A percentile compares a stretch with the other conserved stretches of the same genome.
Conservation (phyloP, 2,329 filamentous ascomycete genomes). For the Stemphylium vesicarium region DNA sequence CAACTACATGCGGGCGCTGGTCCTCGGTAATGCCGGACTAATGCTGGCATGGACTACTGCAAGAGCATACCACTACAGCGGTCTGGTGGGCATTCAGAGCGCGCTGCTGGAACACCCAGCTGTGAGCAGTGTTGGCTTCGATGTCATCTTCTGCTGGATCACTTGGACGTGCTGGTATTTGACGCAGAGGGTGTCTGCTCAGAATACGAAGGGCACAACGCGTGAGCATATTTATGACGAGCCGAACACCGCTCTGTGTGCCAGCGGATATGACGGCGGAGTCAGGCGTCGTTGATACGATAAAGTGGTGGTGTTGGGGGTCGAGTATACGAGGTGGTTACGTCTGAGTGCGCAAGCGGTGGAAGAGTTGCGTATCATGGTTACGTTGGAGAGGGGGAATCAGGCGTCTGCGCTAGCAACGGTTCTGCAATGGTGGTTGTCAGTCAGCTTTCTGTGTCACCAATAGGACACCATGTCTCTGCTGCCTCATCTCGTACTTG, state of each 20-base stretch:
- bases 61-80: slow-evolving; percentile 26
- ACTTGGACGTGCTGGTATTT: slow-evolving; percentile 42
- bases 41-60: slow-evolving; percentile 18
- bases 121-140: slow-evolving; percentile 44
- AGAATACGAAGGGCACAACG: not conserved
- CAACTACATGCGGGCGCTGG: slow-evolving; percentile 30
- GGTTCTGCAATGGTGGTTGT: not conserved
- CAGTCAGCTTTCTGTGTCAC: not conserved
- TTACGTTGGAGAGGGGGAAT: not conserved
- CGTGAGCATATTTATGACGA: slow-evolving; percentile 3
- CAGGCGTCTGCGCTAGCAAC: not conserved
- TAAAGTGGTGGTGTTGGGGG: not conserved
- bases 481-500: not conserved
- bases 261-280: slow-evolving; percentile 12
- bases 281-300: slow-evolving; percentile 24
- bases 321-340: not conserved
- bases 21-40: slow-evolving; percentile 23
- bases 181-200: slow-evolving; percentile 15
- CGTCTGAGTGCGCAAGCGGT: not conserved
- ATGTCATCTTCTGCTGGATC: slow-evolving; percentile 48
- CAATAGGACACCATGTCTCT: not conserved
- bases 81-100: slow-evolving; percentile 23
- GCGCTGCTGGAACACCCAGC: slow-evolving; percentile 44
- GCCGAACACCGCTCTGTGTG: slow-evolving; percentile 10
- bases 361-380: not conserved